A percentile compares a stretch with the other conserved stretches of the same genome.
Evolutionary conservation across 257 asterid species (phyloP).

Genomic region (Nemophila menziesii): DNA sequence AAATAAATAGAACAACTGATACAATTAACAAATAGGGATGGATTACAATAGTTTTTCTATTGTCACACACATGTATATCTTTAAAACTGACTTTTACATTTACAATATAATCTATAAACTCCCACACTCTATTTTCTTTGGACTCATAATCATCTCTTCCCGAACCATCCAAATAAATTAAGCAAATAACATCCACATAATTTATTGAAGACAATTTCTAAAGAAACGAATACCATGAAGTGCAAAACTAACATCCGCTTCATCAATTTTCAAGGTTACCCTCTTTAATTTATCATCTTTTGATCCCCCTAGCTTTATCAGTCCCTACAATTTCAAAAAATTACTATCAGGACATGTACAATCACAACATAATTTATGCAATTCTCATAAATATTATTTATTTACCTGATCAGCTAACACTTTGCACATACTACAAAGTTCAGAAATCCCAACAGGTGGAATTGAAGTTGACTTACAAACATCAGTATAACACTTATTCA

Average conservation of each 20-base stretch:
- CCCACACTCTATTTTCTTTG: too few species aligned
- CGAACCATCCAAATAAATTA: too few species aligned
- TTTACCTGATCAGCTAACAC: slow-evolving; percentile 91
- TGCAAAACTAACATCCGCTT: slow-evolving; percentile 70
- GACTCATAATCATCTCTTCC: too few species aligned
- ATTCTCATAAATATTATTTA: too few species aligned
- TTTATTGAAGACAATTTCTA: slow-evolving; percentile 64
- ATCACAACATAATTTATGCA: too few species aligned
- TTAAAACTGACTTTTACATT: too few species aligned
- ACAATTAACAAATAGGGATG: too few species aligned
- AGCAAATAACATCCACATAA: too few species aligned
- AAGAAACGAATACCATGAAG: slow-evolving; percentile 94
- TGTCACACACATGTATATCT: too few species aligned
- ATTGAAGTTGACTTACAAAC: slow-evolving; percentile 72
- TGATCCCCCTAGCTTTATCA: slow-evolving; percentile 71
- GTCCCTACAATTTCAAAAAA: slow-evolving; percentile 49
- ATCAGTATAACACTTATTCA: slow-evolving; percentile 55
- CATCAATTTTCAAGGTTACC: slow-evolving; percentile 63
- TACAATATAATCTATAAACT: too few species aligned
- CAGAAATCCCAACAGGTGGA: slow-evolving; percentile 68
- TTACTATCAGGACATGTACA: not conserved
- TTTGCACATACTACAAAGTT: slow-evolving; percentile 80
- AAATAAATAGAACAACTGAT: too few species aligned
- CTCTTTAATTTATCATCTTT: slow-evolving; percentile 69
- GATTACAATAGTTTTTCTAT: too few species aligned